Evolutionary conservation across 345 rosid species (phyloP), one percentile per base, ranked within the genome.

Genomic region (Iberis pinnata): DNA sequence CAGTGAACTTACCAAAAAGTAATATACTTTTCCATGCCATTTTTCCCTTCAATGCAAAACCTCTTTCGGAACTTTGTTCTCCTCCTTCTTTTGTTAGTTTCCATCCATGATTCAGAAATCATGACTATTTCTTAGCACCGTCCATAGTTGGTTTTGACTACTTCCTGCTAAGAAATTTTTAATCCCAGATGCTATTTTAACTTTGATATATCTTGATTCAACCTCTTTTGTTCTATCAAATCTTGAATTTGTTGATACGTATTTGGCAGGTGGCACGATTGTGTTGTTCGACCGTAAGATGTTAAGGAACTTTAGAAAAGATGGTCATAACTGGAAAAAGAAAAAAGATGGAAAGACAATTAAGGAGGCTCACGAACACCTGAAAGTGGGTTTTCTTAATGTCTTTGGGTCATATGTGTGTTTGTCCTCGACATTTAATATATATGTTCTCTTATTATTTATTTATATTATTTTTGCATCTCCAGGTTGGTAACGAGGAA

Each of bases 281-380:
- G 68, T 78, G 43, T 75, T 92, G 52, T 88, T 85, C 60, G 97
- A 92, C 40, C 90, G 99, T 37, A 92, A 85, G 82, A 85, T 78
- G 94, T 82, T 92, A 53, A 83, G 99, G 74, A 88, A 92, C 77
- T 92, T 92, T 71, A 76, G 99, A 52, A 88, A 80, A 63, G 99
- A 92, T 76, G 97, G 99, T 61, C 95, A 88, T 73, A 92, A 76
- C 66, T 92, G 99, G 99, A 92, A 88, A 79, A 92, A 88, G 94
- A 92, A 92, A 69, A 85, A 83, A 19, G 99, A 92, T 64, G 99
- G 99, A 61, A 85, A 83, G 84, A 92, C 99, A 2, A 78, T 88
- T 53, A 92, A 88, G 74, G 99, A 92, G 73, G 99, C 99, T 71
- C 99, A 92, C 37, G 99, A 88, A 76, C 97, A 85, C 75, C 76